A percentile compares a stretch with the other conserved stretches of the same genome.
Evolutionary conservation across 345 rosid species (phyloP).

Genomic region (Cardamine occulta): DNA sequence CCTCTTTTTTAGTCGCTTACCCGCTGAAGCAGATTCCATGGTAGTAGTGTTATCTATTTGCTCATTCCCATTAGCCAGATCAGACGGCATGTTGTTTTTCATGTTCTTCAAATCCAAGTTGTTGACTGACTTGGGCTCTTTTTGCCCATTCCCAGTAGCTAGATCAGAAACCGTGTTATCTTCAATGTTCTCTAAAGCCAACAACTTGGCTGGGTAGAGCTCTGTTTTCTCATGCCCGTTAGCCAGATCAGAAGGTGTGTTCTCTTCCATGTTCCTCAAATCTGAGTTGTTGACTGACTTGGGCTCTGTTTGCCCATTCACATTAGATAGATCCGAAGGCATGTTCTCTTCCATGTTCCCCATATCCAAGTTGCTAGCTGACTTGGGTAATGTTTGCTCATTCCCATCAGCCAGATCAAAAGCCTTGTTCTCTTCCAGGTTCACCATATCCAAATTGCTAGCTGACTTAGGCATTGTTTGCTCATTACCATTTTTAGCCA

Average conservation of each 20-base stretch:
- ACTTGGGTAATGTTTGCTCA: not conserved
- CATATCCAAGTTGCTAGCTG: not conserved
- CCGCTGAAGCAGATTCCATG: conserved; percentile 3
- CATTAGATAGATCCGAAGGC: not conserved
- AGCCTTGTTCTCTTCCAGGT: conserved; percentile 2
- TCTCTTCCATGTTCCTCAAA: no score
- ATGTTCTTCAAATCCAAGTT: not conserved
- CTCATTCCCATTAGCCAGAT: conserved; percentile 23
- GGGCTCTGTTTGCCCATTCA: not conserved
- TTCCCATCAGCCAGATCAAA: not conserved
- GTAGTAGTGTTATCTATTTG: conserved; percentile 17
- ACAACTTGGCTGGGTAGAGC: no score
- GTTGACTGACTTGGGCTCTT: not conserved
- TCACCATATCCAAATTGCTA: not conserved
- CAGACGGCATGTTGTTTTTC: not conserved
- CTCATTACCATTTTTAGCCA: not conserved
- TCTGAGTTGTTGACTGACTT: not conserved
- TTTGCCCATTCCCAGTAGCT: conserved; percentile 6
- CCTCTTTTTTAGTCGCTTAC: not conserved
- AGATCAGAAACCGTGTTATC: not conserved
- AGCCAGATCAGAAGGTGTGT: not conserved
- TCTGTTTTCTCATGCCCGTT: conserved; percentile 1
- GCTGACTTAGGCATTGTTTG: not conserved
- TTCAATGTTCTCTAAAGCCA: no score
- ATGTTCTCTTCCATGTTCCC: not conserved